Evolutionary conservation across 2,329 filamentous ascomycete species (phyloP).

Genomic region (Colletotrichum eleusines): DNA sequence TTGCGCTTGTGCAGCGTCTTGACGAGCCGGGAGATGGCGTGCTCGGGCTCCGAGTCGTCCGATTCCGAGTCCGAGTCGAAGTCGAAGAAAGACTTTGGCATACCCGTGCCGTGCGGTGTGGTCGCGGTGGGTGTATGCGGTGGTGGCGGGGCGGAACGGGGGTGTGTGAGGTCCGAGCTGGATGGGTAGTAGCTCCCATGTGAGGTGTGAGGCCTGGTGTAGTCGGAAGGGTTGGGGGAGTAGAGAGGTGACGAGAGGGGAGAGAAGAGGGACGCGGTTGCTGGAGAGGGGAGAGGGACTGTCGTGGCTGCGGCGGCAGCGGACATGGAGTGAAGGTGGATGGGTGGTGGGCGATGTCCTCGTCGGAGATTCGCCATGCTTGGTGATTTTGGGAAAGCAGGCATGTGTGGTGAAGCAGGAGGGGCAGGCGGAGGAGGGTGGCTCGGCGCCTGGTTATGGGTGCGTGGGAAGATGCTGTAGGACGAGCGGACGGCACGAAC

Average conservation of each 20-base stretch:
- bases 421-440: conserved; percentile 33
- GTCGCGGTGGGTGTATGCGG: conserved; percentile 13
- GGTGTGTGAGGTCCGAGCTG: conserved; percentile 35
- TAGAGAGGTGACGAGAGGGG: conserved; percentile 34
- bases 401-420: conserved; percentile 11
- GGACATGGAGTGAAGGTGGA: conserved; percentile 40
- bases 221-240: conserved; percentile 27
- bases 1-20: conserved; percentile 40
- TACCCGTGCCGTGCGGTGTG: conserved; percentile 2
- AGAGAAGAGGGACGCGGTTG: conserved; percentile 37
- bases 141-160: conserved; percentile 39
- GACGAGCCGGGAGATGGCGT: conserved; percentile 37
- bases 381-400: conserved; percentile 14
- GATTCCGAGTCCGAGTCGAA: conserved; percentile 43
- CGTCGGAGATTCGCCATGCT: conserved; percentile 32
- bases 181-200: conserved; percentile 25
- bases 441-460: conserved; percentile 18
- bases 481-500: conserved; percentile 41
- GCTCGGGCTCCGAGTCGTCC: conserved; percentile 35
- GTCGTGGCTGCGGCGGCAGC: not conserved
- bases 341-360: conserved; percentile 37
- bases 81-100: conserved; percentile 41
- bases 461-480: conserved; percentile 42
- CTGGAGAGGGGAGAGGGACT: conserved; percentile 24
- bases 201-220: conserved; percentile 36